These are phyloP conservation scores for Geoglossum cookeanum DNA, from an alignment of 2,329 filamentous ascomycete species.

Conservation along the genomic window DNA sequence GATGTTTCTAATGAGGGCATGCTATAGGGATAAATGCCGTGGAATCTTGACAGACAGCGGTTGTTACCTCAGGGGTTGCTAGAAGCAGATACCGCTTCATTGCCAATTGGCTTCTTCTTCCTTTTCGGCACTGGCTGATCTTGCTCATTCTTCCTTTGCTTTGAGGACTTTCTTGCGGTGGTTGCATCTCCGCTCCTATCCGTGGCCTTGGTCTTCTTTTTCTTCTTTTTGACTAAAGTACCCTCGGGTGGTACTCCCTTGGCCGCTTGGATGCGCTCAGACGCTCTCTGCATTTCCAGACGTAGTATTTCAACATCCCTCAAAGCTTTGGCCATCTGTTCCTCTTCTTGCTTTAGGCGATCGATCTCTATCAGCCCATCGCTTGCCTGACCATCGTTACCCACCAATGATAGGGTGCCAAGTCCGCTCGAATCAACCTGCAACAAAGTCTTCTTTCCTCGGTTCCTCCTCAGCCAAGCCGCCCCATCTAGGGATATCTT, in stretches of 20 bases:
- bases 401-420: conserved; percentile 49
- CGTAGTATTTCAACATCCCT: conserved; percentile 5
- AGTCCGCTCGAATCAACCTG: conserved; percentile 78
- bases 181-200: conserved; percentile 5
- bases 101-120: conserved; percentile 28
- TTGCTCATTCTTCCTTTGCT: conserved; percentile 1
- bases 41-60: not conserved
- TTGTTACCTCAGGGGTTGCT: not conserved
- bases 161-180: not conserved
- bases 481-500: conserved; percentile 6
- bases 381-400: conserved; percentile 16
- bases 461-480: conserved; percentile 10
- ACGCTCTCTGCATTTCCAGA: conserved; percentile 21
- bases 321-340: conserved; percentile 5
- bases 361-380: not conserved
- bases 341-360: conserved; percentile 3
- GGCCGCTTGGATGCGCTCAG: conserved; percentile 24
- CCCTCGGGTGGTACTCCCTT: conserved; percentile 26
- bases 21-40: too few relatives aligned
- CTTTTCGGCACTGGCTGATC: conserved; percentile 18
- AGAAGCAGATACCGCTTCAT: not conserved
- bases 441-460: conserved; percentile 46
- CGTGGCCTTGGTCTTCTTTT: conserved; percentile 22
- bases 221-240: conserved; percentile 34
- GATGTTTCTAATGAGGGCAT: too few relatives aligned